Evolutionary conservation across 495 filamentous ascomycete genomes (phyloP), one percentile per base, ranked within the genome.

Genomic region (Xylaria palmicola): DNA sequence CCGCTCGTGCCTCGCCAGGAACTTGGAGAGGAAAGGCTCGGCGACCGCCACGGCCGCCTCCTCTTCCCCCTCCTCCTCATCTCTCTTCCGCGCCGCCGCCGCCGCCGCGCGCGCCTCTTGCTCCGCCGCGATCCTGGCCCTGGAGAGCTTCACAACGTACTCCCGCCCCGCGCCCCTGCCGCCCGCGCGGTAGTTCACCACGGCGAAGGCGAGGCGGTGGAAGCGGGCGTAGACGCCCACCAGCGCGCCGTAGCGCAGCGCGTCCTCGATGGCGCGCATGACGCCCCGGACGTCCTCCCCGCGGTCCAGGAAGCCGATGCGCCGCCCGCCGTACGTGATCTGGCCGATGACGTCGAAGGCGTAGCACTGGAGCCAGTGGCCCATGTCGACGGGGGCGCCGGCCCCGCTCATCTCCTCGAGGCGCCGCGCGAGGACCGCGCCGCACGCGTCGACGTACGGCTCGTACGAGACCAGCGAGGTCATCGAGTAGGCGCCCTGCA

Each of bases 261-360:
- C 41, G 3, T 67, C 59, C 40, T 79, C 71, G 8, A 82, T 67
- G 0, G 72, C 74, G 2, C 19, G 45, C 17, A 84, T 79, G 0
- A 81, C 66, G 3, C 76, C 81, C 27, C 75, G 73, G 29, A 83
- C 75, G 30, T 85, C 83, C 8, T 76, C 60, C 24, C 81, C 83
- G 10, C 56, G 41, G 56, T 82, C 79, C 1, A 84, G 68, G 60
- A 82, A 82, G 0, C 81, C 80, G 56, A 85, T 79, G n/a, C 79
- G 75, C 47, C 80, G 72, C 6, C 77, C 79, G 59, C 78, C 79
- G 59, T 79, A 86, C 0, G 80, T 83, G 47, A 86, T 81, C 52
- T 79, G 66, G 6, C 80, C 81, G 54, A 86, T 84, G 7, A 86
- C 82, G 61, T 85, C 84, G 61, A 84, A 84, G 0, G 83, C 82